Base-by-base conservation (phyloP, 2,329 filamentous ascomycete genomes). In the Aspergillus phoenicis region DNA sequence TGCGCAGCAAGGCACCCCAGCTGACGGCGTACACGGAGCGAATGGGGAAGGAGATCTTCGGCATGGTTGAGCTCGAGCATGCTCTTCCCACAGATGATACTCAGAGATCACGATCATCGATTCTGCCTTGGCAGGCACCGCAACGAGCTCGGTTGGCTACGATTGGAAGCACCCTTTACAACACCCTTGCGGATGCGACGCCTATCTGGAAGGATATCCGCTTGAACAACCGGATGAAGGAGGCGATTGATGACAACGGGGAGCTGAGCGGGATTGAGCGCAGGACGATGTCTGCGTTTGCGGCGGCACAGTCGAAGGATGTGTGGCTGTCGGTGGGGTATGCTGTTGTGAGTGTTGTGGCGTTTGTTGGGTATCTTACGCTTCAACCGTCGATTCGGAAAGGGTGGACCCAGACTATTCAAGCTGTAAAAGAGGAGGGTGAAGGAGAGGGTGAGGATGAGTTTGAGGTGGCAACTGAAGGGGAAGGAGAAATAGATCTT, bases 1-100 rank as follows among this genome's bases (percentile, higher is more conserved):
- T 91, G 70, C 73, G 78, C 58, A 75, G 73, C 22, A 84, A 85
- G 60, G 82, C 80, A 48, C 73, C 79, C 2, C 71, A 68, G 6
- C 64, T 86, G 28, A 75, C 77, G 28, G 67, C 64, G 6, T 86
- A 82, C 72, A 78, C 79, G 3, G 73, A 80, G 52, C 75, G 75
- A 28, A 67, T 81, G 65, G 69, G 73, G 28, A 59, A 64, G 5
- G 64, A 67, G 33, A 76, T 77, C 47, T 82, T 79, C 63, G 80
- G 79, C 3, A 54, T 64, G 10, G 62, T 71, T 22, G 61, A 66
- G 15, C 56, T 71, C 13, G 59, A 66, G 3, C 64, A 72, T 47
- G 70, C 72, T 2, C 71, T 70, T 24, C 43, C 17, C 2, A 28
- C 11, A 10, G 13, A 36, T n/a, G 26, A 28, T 15, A 26, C 30